phyloP scores from a whole-genome alignment of 306 rosid species.

The Cicer bijugum region DNA sequence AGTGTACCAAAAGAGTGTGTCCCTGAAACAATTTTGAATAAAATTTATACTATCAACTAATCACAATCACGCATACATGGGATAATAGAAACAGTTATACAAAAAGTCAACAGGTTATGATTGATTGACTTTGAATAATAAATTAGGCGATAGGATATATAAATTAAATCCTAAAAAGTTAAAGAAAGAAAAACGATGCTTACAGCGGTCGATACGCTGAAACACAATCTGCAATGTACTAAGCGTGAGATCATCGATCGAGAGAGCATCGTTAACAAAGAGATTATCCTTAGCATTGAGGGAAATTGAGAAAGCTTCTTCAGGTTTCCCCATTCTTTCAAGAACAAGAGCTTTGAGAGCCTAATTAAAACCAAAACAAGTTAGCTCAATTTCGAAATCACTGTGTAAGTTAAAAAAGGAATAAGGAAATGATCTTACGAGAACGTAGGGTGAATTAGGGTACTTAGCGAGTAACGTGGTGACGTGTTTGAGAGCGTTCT shows the following conservation, averaged over 20 bases:
- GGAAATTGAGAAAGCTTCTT: slow-evolving; percentile 77
- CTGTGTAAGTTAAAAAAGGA: background rate
- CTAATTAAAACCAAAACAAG: slow-evolving; percentile 40
- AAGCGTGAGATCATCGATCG: slow-evolving; percentile 95
- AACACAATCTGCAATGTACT: slow-evolving; percentile 92
- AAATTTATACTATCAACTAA: no score
- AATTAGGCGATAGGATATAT: no score
- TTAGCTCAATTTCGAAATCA: background rate
- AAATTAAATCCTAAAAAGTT: no score
- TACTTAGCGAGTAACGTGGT: slow-evolving; percentile 69
- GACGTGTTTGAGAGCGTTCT: slow-evolving; percentile 81
- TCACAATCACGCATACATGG: no score
- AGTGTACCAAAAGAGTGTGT: no score
- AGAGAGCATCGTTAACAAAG: slow-evolving; percentile 60
- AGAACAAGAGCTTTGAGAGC: slow-evolving; percentile 90
- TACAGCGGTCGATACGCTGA: slow-evolving; percentile 83
- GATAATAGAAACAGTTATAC: no score
- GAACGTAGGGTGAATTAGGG: slow-evolving; percentile 81
- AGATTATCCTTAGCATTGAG: slow-evolving; percentile 71
- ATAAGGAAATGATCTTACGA: slow-evolving; percentile 52
- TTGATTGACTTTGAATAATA: no score
- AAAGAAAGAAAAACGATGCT: slow-evolving; percentile 36
- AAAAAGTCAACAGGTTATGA: no score
- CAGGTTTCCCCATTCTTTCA: slow-evolving; percentile 90
- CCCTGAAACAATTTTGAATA: no score